phyloP scores from a whole-genome alignment of 2,329 filamentous ascomycete species.

The Epichloe gansuensis region DNA sequence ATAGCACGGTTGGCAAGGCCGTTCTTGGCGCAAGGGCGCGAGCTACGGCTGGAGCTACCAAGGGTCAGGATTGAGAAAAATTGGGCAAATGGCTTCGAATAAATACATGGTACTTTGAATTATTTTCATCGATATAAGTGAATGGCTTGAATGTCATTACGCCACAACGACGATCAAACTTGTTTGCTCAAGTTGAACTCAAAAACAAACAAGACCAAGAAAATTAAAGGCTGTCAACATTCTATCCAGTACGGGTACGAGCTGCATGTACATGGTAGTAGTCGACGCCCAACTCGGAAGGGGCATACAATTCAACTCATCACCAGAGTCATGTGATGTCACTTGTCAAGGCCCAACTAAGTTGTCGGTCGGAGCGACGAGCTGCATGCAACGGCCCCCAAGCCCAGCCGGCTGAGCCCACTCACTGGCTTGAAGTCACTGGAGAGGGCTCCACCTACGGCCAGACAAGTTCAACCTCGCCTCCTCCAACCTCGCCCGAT shows the following conservation, averaged over 20 bases:
- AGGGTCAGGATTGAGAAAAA: conserved; percentile 9
- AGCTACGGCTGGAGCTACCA: conserved; percentile 13
- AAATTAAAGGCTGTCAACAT: no score
- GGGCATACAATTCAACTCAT: no score
- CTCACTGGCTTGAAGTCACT: conserved; percentile 10
- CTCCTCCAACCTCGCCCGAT: conserved; percentile 24
- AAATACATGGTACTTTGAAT: no score
- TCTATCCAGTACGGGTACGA: no score
- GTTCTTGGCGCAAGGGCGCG: conserved; percentile 37
- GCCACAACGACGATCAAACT: no score
- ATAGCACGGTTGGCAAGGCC: conserved; percentile 55
- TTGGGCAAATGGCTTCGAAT: background rate
- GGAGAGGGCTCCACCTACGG: conserved; percentile 19
- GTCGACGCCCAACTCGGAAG: no score
- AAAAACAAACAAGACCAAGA: no score
- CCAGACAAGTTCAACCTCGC: conserved; percentile 25
- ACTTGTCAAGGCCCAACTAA: conserved; percentile 7
- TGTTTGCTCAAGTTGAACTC: no score
- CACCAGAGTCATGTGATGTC: conserved; percentile 27
- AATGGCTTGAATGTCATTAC: no score
- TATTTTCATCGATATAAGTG: no score
- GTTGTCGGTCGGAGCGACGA: background rate
- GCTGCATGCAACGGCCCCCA: background rate
- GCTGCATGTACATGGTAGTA: no score
- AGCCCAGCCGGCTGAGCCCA: background rate